Evolutionary conservation across 2,329 filamentous ascomycete genomes (phyloP).

Genomic region (Paecilomyces dactylethromorphus): DNA sequence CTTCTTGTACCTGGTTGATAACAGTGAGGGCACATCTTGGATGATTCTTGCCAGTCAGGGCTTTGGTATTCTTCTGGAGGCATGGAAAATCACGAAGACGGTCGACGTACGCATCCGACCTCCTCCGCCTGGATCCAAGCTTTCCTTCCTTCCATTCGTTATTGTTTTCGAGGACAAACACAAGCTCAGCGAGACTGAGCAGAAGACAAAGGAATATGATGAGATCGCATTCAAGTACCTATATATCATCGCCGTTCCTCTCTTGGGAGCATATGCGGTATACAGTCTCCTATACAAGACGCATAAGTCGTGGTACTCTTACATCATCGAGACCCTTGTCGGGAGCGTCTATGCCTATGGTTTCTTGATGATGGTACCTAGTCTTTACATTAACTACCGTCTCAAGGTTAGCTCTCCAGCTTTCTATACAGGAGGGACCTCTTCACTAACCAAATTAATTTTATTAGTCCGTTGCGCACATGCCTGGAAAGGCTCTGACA

Average conservation of each 20-base stretch:
- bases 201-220: conserved; percentile 98
- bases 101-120: conserved; percentile 79
- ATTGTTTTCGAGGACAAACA: conserved; percentile 94
- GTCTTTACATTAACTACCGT: conserved; percentile 97
- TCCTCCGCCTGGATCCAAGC: conserved; percentile 58
- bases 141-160: conserved; percentile 72
- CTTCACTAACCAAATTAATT: conserved; percentile 12
- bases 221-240: conserved; percentile 97
- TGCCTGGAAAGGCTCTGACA: conserved; percentile 93
- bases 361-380: conserved; percentile 98
- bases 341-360: conserved; percentile 96
- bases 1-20: conserved; percentile 94
- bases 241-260: conserved; percentile 82
- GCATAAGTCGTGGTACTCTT: conserved; percentile 98
- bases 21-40: conserved; percentile 96
- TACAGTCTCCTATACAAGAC: conserved; percentile 90
- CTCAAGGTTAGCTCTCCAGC: conserved; percentile 57
- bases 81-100: conserved; percentile 95
- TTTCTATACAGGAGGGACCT: background rate
- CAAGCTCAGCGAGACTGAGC: conserved; percentile 86
- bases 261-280: conserved; percentile 78
- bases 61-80: conserved; percentile 69
- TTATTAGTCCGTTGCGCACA: conserved; percentile 69
- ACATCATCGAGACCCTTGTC: conserved; percentile 88
- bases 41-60: conserved; percentile 96